Percentiles rank a stretch among this genome's conserved stretches.
Conservation (phyloP, 108 stramenopile species). For the Skeletonema tropicum region DNA sequence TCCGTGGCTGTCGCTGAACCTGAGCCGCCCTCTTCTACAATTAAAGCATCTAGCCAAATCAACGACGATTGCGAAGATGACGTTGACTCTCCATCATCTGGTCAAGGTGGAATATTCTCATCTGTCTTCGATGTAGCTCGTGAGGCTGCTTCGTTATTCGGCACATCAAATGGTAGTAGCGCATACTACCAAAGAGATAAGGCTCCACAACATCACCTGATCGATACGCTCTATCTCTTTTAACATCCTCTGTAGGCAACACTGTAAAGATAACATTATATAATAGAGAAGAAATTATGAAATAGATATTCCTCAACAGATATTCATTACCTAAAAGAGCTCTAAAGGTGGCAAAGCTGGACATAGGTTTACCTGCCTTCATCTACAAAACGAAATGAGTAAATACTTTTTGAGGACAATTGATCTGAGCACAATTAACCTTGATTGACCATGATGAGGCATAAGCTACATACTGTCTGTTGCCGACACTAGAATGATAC, state of each 20-base stretch:
- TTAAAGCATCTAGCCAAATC: not conserved
- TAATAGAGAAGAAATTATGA: too few relatives aligned
- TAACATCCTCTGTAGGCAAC: not conserved
- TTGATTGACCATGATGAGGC: too few relatives aligned
- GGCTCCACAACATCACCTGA: not conserved
- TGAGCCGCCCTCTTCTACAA: not conserved
- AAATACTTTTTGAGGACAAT: too few relatives aligned
- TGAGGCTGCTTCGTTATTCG: slow-evolving; percentile 19
- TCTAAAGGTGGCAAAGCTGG: too few relatives aligned
- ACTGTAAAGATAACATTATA: too few relatives aligned
- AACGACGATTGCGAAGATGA: not conserved
- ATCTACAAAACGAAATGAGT: too few relatives aligned
- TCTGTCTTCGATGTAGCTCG: slow-evolving; percentile 35
- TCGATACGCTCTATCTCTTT: not conserved
- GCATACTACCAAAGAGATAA: not conserved
- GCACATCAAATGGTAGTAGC: not conserved
- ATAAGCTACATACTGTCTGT: too few relatives aligned
- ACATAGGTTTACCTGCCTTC: too few relatives aligned
- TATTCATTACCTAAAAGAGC: too few relatives aligned
- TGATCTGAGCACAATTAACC: too few relatives aligned
- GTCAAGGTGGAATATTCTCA: slow-evolving; percentile 18
- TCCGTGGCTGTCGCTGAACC: not conserved
- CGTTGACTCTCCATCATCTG: not conserved
- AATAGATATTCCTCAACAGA: too few relatives aligned
- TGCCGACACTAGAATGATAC: too few relatives aligned